A percentile compares a stretch with the other conserved stretches of the same genome.
phyloP scores from a whole-genome alignment of 1,284 basidiomycete genomes.

The Calocybe gambosa region DNA sequence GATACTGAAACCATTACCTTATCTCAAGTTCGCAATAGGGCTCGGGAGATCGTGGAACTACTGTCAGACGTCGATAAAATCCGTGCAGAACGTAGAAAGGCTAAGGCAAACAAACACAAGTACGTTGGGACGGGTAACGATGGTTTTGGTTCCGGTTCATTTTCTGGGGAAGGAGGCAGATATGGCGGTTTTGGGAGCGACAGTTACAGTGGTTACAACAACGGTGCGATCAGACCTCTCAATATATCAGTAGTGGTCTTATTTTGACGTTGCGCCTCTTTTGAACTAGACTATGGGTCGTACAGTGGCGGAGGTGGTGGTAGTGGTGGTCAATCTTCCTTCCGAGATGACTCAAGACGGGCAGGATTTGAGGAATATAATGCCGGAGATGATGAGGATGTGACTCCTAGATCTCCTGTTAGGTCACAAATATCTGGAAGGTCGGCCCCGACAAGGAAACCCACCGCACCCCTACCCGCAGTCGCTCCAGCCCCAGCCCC shows the following conservation, averaged over 20 bases:
- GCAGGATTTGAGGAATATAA: conserved; percentile 89
- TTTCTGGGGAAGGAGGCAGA: conserved; percentile 26
- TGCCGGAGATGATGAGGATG: conserved; percentile 89
- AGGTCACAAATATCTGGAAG: conserved; percentile 24
- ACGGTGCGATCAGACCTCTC: conserved; percentile 20
- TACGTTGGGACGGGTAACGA: conserved; percentile 87
- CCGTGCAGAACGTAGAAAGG: conserved; percentile 85
- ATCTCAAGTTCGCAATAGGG: conserved; percentile 81
- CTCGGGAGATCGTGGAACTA: conserved; percentile 87
- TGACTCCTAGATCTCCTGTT: conserved; percentile 21
- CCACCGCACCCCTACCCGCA: conserved; percentile 29
- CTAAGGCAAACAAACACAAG: conserved; percentile 89
- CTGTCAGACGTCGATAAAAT: conserved; percentile 91
- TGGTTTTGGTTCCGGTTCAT: conserved; percentile 49
- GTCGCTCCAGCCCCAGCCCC: conserved; percentile 43
- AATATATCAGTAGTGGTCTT: neutral
- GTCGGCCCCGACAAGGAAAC: conserved; percentile 19
- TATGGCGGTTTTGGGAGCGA: conserved; percentile 71
- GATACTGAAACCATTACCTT: neutral
- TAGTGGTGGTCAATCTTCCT: conserved; percentile 42
- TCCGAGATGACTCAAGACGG: conserved; percentile 51
- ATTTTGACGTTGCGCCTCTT: neutral
- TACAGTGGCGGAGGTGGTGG: conserved; percentile 23
- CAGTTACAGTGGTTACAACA: conserved; percentile 28
- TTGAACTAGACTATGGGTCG: conserved; percentile 21